Percentiles rank a stretch among this genome's conserved stretches.
Evolutionary conservation across 2,329 filamentous ascomycete genomes (phyloP).

Genomic region (Beauveria scarabaeidicola): DNA sequence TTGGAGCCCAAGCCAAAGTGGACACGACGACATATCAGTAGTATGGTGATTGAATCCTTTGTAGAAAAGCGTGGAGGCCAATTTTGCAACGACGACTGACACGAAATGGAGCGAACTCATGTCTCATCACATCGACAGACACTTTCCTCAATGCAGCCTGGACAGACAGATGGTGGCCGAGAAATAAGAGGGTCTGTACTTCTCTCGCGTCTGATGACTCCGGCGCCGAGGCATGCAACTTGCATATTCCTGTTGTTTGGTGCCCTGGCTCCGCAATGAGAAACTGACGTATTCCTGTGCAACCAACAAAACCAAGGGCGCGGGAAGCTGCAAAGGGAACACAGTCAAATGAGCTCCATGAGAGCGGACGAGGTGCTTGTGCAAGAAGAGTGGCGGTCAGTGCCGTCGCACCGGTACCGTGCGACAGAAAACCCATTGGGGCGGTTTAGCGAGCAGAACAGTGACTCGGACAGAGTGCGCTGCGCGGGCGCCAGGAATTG

Average conservation of each 20-base stretch:
- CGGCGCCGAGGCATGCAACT: neutral
- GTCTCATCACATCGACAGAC: neutral
- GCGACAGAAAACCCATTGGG: constrained; percentile 1
- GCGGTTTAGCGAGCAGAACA: neutral
- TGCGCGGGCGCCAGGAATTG: neutral
- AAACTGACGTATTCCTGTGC: neutral
- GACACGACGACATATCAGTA: neutral
- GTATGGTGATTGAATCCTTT: neutral
- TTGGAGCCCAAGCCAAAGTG: neutral
- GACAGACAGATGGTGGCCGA: neutral
- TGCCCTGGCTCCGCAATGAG: neutral
- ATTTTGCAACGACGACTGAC: neutral
- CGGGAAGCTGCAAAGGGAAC: neutral
- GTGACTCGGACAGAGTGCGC: neutral
- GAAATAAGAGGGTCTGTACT: neutral
- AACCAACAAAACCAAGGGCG: constrained; percentile 1
- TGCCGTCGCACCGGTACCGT: constrained; percentile 6
- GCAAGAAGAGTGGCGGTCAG: constrained; percentile 9
- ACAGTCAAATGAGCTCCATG: neutral
- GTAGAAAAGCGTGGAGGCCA: neutral
- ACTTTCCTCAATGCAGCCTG: neutral
- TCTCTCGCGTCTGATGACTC: neutral
- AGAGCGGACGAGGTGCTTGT: neutral
- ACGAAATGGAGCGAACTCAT: neutral
- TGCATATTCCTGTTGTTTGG: neutral